These are phyloP conservation scores for Boletus sp. DNA, from an alignment of 1,284 basidiomycete species.

Conservation along the genomic window DNA sequence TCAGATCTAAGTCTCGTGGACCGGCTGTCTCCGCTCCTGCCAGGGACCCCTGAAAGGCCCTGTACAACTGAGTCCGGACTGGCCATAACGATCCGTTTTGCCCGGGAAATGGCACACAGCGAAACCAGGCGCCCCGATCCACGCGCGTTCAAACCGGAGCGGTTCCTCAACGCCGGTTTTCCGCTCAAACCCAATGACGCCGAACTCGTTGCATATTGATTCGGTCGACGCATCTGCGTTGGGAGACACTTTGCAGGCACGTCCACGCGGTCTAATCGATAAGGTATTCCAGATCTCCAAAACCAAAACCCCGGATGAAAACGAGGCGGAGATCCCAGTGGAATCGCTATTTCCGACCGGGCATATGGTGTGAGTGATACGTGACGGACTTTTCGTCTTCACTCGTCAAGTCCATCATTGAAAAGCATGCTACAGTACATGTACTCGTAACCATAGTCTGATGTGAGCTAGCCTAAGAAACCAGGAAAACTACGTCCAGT, in stretches of 20 bases:
- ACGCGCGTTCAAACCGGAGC: background rate
- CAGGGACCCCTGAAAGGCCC: too few species aligned
- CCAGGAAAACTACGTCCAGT: too few species aligned
- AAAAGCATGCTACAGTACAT: too few species aligned
- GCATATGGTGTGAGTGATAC: conserved; percentile 5
- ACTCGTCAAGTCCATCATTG: too few species aligned
- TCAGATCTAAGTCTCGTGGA: too few species aligned
- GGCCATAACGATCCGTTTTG: background rate
- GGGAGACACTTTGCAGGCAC: conserved; percentile 12
- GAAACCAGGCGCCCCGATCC: background rate
- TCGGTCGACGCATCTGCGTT: conserved; percentile 9
- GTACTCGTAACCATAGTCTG: too few species aligned
- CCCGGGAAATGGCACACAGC: background rate
- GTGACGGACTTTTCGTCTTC: background rate
- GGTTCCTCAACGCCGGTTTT: background rate
- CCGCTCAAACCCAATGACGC: background rate
- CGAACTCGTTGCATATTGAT: conserved; percentile 8
- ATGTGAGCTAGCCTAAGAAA: too few species aligned
- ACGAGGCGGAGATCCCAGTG: conserved; percentile 17
- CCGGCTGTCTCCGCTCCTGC: too few species aligned
- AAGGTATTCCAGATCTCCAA: conserved; percentile 11
- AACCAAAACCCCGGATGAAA: conserved; percentile 1
- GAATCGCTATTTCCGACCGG: conserved; percentile 6
- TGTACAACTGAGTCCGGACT: conserved; percentile 3
- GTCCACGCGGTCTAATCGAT: conserved; percentile 5